A percentile compares a stretch with the other conserved stretches of the same genome.
Conservation (phyloP, 1,284 basidiomycete genomes). For the Fomitopsis schrenkii region DNA sequence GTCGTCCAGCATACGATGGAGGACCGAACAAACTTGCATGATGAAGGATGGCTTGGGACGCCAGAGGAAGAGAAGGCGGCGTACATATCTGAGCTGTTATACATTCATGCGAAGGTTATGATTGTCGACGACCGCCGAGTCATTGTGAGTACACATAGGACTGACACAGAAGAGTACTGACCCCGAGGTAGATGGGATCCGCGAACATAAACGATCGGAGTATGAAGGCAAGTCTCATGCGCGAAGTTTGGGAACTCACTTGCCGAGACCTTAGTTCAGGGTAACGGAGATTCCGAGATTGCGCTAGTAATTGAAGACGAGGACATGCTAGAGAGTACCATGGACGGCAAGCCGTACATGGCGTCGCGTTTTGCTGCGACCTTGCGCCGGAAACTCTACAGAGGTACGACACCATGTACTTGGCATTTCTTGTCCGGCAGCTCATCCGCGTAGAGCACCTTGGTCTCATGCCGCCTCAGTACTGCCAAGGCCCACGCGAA, state of each 20-base stretch:
- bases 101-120: conserved; percentile 86
- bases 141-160: conserved; percentile 51
- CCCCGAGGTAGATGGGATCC: conserved; percentile 66
- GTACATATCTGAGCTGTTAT: conserved; percentile 79
- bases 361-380: conserved; percentile 75
- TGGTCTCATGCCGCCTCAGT: conserved; percentile 73
- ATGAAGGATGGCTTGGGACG: conserved; percentile 81
- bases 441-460: conserved; percentile 64
- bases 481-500: conserved; percentile 33
- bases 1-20: conserved; percentile 77
- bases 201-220: conserved; percentile 89
- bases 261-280: conserved; percentile 38
- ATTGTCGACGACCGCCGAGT: conserved; percentile 89
- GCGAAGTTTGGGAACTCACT: neutral
- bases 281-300: conserved; percentile 92
- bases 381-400: conserved; percentile 72
- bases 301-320: conserved; percentile 86
- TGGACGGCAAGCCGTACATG: conserved; percentile 74
- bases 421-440: neutral
- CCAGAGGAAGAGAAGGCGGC: conserved; percentile 79
- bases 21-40: conserved; percentile 52
- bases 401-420: conserved; percentile 32
- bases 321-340: conserved; percentile 71
- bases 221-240: conserved; percentile 47
- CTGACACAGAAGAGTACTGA: no score